These are phyloP conservation scores for Ceriops decandra DNA, from an alignment of 345 rosid species.

Conservation along the genomic window DNA sequence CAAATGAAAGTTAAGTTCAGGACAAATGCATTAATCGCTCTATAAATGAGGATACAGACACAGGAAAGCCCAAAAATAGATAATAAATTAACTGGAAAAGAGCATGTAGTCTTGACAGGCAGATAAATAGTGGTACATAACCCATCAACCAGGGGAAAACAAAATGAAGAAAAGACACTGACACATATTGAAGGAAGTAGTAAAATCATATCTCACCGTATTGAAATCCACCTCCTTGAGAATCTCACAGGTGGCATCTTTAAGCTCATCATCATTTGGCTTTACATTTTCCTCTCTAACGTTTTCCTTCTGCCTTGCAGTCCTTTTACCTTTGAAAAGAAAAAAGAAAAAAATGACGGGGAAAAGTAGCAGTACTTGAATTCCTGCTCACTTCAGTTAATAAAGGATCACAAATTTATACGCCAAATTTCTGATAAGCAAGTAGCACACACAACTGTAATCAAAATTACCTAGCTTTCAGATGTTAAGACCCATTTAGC, in stretches of 20 bases:
- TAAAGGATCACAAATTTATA: no score
- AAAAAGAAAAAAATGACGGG: background rate
- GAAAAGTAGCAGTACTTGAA: background rate
- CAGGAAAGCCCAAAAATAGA: background rate
- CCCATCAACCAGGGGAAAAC: background rate
- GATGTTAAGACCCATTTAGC: no score
- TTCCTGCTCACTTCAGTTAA: background rate
- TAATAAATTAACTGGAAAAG: no score
- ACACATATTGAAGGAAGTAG: background rate
- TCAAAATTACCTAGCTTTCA: no score
- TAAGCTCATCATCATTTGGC: constrained; percentile 59
- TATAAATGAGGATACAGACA: background rate
- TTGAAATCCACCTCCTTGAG: constrained; percentile 80
- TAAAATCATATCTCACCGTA: constrained; percentile 47
- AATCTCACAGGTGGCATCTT: constrained; percentile 63
- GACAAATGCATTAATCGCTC: background rate
- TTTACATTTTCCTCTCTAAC: constrained; percentile 35
- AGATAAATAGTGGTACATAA: no score
- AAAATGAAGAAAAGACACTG: no score
- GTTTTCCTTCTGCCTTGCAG: constrained; percentile 54
- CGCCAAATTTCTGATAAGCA: no score
- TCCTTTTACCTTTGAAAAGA: constrained; percentile 39
- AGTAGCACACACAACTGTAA: no score
- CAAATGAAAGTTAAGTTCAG: constrained; percentile 11
- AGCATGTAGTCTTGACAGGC: no score